phyloP scores from a whole-genome alignment of 306 rosid species.

The Malus sieversii region DNA sequence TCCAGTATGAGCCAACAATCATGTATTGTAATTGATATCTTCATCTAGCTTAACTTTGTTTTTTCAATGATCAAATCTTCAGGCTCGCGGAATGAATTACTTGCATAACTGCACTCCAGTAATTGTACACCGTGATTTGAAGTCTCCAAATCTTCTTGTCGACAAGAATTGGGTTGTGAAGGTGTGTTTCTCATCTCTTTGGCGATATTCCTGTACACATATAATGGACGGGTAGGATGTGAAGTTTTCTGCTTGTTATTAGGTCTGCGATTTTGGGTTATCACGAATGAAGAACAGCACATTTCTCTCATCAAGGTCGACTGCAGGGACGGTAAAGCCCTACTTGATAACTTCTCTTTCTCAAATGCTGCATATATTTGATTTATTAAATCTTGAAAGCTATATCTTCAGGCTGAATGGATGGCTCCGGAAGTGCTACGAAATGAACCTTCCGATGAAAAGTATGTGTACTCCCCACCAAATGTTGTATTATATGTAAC shows the following conservation, averaged over 20 bases:
- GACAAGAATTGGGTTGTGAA: constrained; percentile 86
- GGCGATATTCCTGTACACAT: neutral
- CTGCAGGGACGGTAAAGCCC: constrained; percentile 90
- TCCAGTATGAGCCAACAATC: constrained; percentile 8
- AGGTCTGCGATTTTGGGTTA: constrained; percentile 97
- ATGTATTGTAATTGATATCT: constrained; percentile 4
- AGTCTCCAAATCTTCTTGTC: constrained; percentile 92
- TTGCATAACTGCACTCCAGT: constrained; percentile 77
- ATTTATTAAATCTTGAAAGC: neutral
- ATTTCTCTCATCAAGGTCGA: constrained; percentile 92
- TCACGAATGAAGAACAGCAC: constrained; percentile 92
- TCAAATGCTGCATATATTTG: neutral
- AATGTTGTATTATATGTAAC: constrained; percentile 5
- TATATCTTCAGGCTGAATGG: constrained; percentile 90
- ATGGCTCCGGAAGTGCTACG: constrained; percentile 99
- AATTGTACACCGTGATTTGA: constrained; percentile 89
- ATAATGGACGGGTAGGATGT: neutral
- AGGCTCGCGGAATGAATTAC: constrained; percentile 98
- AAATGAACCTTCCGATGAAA: constrained; percentile 94
- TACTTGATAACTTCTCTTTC: neutral
- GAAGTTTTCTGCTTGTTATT: constrained; percentile 12
- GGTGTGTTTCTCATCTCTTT: constrained; percentile 33
- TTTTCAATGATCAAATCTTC: constrained; percentile 23
- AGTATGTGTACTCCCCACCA: constrained; percentile 38
- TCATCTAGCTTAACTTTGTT: constrained; percentile 3